phyloP scores from a whole-genome alignment of 208 protist genomes.

The Jaenimonas drosophilae region DNA sequence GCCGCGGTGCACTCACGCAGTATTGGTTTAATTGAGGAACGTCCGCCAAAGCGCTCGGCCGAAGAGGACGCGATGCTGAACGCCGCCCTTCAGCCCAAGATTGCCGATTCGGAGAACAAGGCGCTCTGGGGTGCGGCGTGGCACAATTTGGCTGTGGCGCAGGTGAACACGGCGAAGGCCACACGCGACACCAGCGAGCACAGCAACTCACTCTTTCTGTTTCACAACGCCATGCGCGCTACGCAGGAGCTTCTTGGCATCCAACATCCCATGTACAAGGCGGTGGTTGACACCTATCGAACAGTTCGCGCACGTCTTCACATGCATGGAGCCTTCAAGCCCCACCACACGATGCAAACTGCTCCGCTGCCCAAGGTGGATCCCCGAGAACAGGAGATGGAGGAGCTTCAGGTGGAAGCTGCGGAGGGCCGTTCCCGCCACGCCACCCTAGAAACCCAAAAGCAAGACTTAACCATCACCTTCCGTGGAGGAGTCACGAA shows the following conservation, averaged over 20 bases:
- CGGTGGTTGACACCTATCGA: conserved; percentile 60
- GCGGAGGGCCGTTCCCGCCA: conserved; percentile 28
- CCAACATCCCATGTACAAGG: conserved; percentile 72
- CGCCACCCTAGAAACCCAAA: conserved; percentile 29
- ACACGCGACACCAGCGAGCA: conserved; percentile 44
- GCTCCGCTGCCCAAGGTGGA: conserved; percentile 52
- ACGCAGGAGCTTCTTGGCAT: conserved; percentile 68
- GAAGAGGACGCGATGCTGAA: conserved; percentile 16
- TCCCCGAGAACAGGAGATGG: conserved; percentile 48
- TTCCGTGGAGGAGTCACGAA: conserved; percentile 69
- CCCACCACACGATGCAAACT: conserved; percentile 62
- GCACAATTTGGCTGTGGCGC: conserved; percentile 81
- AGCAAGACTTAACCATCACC: conserved; percentile 74
- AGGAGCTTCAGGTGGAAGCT: conserved; percentile 27
- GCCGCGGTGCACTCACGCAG: neutral
- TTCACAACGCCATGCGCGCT: conserved; percentile 80
- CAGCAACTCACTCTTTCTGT: conserved; percentile 53
- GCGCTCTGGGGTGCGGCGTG: conserved; percentile 84
- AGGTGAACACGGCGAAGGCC: conserved; percentile 67
- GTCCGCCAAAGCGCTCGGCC: neutral
- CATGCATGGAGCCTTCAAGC: conserved; percentile 51
- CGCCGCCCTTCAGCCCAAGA: conserved; percentile 21
- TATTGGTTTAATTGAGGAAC: too few species aligned
- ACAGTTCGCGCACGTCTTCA: conserved; percentile 45
- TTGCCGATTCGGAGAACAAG: conserved; percentile 62